A percentile compares a stretch with the other conserved stretches of the same genome.
phyloP scores from a whole-genome alignment of 768 basidiomycete species.

The Lactarius quietus region DNA sequence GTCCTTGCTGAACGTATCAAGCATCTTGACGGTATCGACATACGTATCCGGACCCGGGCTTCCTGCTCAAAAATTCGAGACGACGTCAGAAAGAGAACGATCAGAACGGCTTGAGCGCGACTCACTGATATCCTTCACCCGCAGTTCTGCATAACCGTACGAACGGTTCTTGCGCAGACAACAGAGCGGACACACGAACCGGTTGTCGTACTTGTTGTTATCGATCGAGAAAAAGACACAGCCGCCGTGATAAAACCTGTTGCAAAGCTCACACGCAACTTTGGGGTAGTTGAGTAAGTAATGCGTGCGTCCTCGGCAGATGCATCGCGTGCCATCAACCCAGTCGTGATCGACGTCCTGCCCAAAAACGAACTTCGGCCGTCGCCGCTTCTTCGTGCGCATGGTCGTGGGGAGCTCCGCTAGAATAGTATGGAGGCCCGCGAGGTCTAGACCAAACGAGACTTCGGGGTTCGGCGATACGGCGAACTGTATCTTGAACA shows the following conservation, averaged over 20 bases:
- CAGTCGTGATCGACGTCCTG: constrained; percentile 75
- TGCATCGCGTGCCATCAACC: constrained; percentile 72
- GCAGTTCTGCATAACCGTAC: constrained; percentile 73
- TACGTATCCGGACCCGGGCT: constrained; percentile 53
- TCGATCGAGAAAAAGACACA: constrained; percentile 72
- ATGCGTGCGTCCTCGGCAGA: constrained; percentile 66
- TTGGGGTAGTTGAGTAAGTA: constrained; percentile 59
- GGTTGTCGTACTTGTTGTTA: constrained; percentile 32
- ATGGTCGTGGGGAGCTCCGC: constrained; percentile 57
- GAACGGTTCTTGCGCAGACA: constrained; percentile 66
- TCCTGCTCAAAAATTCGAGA: constrained; percentile 36
- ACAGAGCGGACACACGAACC: constrained; percentile 75
- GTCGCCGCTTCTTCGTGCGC: constrained; percentile 53
- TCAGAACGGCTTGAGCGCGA: constrained; percentile 21
- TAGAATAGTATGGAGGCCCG: constrained; percentile 76
- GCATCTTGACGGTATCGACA: constrained; percentile 69
- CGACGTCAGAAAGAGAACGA: neutral
- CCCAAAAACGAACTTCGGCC: constrained; percentile 67
- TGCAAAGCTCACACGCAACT: constrained; percentile 66
- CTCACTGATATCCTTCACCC: constrained; percentile 62
- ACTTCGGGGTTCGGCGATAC: constrained; percentile 78
- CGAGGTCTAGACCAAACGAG: constrained; percentile 79
- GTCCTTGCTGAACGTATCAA: constrained; percentile 69
- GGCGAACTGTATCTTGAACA: constrained; percentile 87
- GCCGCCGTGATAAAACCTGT: constrained; percentile 62